Evolutionary conservation across 2,329 filamentous ascomycete species (phyloP), one percentile per base, ranked within the genome.

Genomic region (Colletotrichum spinosum): DNA sequence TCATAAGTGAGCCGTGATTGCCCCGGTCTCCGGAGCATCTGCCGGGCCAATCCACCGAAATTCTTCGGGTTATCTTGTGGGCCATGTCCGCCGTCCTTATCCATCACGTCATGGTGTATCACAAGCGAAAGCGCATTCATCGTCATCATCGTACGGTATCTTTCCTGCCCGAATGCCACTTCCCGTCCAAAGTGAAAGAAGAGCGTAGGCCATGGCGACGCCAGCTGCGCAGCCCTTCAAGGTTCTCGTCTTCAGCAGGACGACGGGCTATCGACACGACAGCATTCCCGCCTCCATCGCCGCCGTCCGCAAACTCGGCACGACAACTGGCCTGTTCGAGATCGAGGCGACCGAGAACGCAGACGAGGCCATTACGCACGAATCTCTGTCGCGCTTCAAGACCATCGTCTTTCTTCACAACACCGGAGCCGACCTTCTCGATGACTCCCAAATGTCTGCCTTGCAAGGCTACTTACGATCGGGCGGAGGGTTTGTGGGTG

Each of bases 221-320:
- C 1, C 15, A 9, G 0, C 25, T 8, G 6, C 6, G 6, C 15
- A 42, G 8, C 54, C 67, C 11, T 73, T 79, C 56, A 69, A 69
- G 10, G 71, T 81, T 8, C 75, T 81, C 25, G 71, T 80, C 65
- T 79, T 81, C 63, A 78, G 73, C 67, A 78, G 78, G 65, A 81
- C 79, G 6, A 67, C 70, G 0, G 74, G 66, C 5, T 81, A 76
- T 61, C 76, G 79, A 49, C 80, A 81, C 63, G 73, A 69, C 12
- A 80, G 74, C 17, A 81, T 81, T 60, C 73, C 75, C 0, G 74
- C 77, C 8, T 77, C 73, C 52, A 72, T 80, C 52, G 67, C 70
- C 4, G 73, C 72, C 6, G 68, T 81, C 45, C 67, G 70, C 55
- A 67, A 65, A 6, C 74, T 79, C 6, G 77, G 73, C 34, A 64